A percentile compares a stretch with the other conserved stretches of the same genome.
These are phyloP conservation scores for Atkinsonella hypoxylon DNA, from an alignment of 2,329 filamentous ascomycete species.

Conservation along the genomic window DNA sequence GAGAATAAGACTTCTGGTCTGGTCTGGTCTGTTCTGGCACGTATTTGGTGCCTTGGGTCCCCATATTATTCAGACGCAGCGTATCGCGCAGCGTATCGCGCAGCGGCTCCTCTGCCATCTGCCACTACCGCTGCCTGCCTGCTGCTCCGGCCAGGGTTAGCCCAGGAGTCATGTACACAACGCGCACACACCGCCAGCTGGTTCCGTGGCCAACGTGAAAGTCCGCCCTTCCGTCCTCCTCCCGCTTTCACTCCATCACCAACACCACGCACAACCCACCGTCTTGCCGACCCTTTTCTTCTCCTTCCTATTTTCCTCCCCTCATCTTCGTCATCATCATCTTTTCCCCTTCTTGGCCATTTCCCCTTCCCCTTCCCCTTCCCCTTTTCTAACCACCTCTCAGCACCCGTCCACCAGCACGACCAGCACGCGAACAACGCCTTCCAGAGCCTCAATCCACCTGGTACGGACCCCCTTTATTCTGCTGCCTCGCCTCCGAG, in stretches of 20 bases:
- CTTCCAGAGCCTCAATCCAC: slow-evolving; percentile 7
- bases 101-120: neutral
- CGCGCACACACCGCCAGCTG: neutral
- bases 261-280: slow-evolving; percentile 5
- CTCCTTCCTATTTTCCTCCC: slow-evolving; percentile 13
- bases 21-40: too few relatives aligned
- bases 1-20: too few relatives aligned
- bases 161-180: too few relatives aligned
- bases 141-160: too few relatives aligned
- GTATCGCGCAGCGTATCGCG: too few relatives aligned
- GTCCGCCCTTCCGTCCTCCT: slow-evolving; percentile 7
- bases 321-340: slow-evolving; percentile 16
- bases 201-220: slow-evolving; percentile 4
- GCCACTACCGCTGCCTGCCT: too few relatives aligned
- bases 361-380: slow-evolving; percentile 13
- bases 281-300: slow-evolving; percentile 10
- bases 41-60: too few relatives aligned
- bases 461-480: slow-evolving; percentile 20
- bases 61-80: too few relatives aligned
- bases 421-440: slow-evolving; percentile 11
- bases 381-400: slow-evolving; percentile 13
- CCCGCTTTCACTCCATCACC: slow-evolving; percentile 9
- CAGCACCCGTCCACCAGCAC: slow-evolving; percentile 13
- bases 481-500: slow-evolving; percentile 15
- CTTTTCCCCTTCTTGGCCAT: slow-evolving; percentile 14